Conservation (phyloP, 257 asterid species). For the Ajuga chamaepitys region DNA sequence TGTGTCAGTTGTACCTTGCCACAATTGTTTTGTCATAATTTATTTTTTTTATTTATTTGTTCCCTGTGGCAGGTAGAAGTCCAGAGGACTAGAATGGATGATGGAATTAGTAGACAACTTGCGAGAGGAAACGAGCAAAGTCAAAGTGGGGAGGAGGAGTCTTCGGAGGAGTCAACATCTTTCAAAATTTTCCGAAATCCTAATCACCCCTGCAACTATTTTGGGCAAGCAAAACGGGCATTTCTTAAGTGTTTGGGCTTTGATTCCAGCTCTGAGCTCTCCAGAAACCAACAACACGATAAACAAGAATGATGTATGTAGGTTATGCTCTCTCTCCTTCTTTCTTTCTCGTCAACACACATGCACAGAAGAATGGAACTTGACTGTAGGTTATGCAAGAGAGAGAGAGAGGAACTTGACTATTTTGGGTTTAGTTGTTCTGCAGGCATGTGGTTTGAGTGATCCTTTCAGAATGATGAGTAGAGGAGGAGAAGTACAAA, state of each 20-base stretch:
- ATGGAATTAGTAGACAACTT: conserved; percentile 21
- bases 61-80: conserved; percentile 25
- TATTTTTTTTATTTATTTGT: background rate
- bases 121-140: conserved; percentile 27
- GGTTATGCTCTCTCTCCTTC: too few relatives aligned
- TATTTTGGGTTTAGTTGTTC: background rate
- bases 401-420: background rate
- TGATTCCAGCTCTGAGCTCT: conserved; percentile 27
- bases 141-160: conserved; percentile 23
- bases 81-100: conserved; percentile 20
- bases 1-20: background rate
- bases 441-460: conserved; percentile 1
- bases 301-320: conserved; percentile 41
- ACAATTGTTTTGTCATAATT: background rate
- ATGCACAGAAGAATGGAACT: background rate
- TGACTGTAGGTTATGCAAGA: background rate
- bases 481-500: background rate
- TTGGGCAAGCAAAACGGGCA: conserved; percentile 43
- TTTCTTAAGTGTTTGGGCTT: conserved; percentile 58
- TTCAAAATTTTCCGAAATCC: conserved; percentile 18
- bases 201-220: conserved; percentile 52
- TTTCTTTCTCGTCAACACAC: background rate
- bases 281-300: conserved; percentile 17
- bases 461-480: background rate
- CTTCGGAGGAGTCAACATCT: conserved; percentile 26